Percentiles rank a stretch among this genome's conserved stretches.
Evolutionary conservation across 169 alveolate genomes (phyloP).

Genomic region (Eimeria zaria): DNA sequence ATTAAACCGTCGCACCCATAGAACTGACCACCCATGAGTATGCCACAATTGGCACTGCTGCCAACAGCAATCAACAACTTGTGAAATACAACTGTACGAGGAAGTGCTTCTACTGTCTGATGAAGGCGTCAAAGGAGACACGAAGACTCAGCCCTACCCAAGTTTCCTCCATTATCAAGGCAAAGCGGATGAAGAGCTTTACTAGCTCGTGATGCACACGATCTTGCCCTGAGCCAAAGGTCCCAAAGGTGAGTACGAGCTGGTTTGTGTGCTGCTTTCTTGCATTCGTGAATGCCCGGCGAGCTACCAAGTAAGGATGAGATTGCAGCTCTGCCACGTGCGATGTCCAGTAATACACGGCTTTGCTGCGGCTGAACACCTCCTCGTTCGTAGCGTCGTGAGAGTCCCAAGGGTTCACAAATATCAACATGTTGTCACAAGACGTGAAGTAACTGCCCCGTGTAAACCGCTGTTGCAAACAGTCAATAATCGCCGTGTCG

Average conservation of each 20-base stretch:
- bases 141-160: not conserved
- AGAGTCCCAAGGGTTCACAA: slow-evolving; percentile 65
- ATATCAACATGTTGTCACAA: slow-evolving; percentile 75
- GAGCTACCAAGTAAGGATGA: slow-evolving; percentile 78
- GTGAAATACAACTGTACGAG: not conserved
- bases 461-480: slow-evolving; percentile 66
- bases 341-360: slow-evolving; percentile 67
- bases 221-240: slow-evolving; percentile 51
- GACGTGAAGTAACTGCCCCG: slow-evolving; percentile 48
- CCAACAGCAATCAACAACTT: not conserved
- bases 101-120: not conserved
- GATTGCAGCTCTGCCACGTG: slow-evolving; percentile 47
- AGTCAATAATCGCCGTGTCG: slow-evolving; percentile 63
- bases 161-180: slow-evolving; percentile 14
- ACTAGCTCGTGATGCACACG: slow-evolving; percentile 67
- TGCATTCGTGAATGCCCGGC: slow-evolving; percentile 67
- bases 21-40: not conserved
- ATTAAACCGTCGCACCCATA: not conserved
- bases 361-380: slow-evolving; percentile 35
- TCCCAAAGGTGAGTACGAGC: slow-evolving; percentile 78
- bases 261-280: slow-evolving; percentile 60
- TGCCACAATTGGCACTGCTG: not conserved
- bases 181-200: slow-evolving; percentile 38
- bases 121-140: not conserved
- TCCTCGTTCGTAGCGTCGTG: slow-evolving; percentile 10